Evolutionary conservation across 306 rosid species (phyloP), one percentile per base, ranked within the genome.

Genomic region (Begonia loranthoides): DNA sequence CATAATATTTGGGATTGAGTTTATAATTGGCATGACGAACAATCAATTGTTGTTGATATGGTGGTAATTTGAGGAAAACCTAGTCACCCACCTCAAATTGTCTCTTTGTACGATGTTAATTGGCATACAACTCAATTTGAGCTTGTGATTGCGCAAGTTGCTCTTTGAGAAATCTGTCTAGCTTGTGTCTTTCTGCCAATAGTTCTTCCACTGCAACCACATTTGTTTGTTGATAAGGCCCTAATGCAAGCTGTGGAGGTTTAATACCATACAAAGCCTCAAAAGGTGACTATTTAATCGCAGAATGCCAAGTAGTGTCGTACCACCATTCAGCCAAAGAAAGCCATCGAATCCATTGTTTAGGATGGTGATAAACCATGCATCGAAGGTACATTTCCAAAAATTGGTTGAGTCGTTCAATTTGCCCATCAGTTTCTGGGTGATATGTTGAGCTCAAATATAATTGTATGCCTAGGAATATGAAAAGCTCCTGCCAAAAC

Each of bases 391-490:
- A 61, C 9, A 10, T 38, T 13, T 60, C 65, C 5, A 60, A 6
- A 9, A 24, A 13, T 12, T 17, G 13, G 13, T 59, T 59, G 0
- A 49, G 15, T 0, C 49, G 55, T 13, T 60, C 41, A 0, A 50
- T 39, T 15, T 60, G 57, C 0, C 57, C 65, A 19, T 60, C 65
- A 2, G 19, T 50, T 22, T 60, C 41, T 0, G 50, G 56, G 10
- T 60, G 65, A 13, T 49, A 50, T 2, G 50, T 41, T 0, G 43
- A 15, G 9, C 10, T 7, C 13, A 4, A 7, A 12, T 7, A 14
- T 4, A 45, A 12, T 4, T 10, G 4, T 4, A n/a, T 12, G 13
- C 49, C 49, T 9, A 4, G 10, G 5, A 12, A 45, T 12, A 9
- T 45, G 49, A 52, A 52, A 5, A 19, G 28, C 6, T 19, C 14